Conservation (phyloP, 176 grass and related monocot species). For the Poa pratensis region DNA sequence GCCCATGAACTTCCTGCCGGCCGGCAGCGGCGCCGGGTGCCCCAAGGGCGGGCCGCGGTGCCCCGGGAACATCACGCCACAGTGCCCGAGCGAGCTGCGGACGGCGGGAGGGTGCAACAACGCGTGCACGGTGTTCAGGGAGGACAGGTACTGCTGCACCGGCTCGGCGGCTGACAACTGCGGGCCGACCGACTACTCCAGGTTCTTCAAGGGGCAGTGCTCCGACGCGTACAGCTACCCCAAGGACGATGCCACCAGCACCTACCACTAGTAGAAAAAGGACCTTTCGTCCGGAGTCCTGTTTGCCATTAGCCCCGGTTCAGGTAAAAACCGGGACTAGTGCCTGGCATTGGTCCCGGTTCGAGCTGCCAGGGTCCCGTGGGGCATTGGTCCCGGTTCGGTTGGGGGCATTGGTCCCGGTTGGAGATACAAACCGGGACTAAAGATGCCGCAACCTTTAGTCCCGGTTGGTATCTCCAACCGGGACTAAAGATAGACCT, state of each 20-base stretch:
- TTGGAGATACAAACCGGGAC: too few species aligned
- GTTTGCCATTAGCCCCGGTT: too few species aligned
- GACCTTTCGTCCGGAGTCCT: too few species aligned
- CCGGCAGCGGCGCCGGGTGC: conserved; percentile 38
- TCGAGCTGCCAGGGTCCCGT: too few species aligned
- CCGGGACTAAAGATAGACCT: too few species aligned
- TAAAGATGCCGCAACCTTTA: too few species aligned
- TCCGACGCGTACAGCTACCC: conserved; percentile 57
- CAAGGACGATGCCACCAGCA: conserved; percentile 35
- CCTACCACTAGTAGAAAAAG: too few species aligned
- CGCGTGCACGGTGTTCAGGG: conserved; percentile 50
- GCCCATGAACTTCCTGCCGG: conserved; percentile 56
- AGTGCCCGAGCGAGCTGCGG: conserved; percentile 44
- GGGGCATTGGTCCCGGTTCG: too few species aligned
- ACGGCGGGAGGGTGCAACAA: conserved; percentile 49
- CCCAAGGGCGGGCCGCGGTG: conserved; percentile 46
- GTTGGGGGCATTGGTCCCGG: too few species aligned
- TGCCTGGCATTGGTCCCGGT: too few species aligned
- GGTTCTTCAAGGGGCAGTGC: conserved; percentile 56
- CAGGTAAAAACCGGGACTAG: too few species aligned
- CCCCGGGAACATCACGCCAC: background rate
- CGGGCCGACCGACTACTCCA: conserved; percentile 45
- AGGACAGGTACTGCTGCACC: conserved; percentile 49
- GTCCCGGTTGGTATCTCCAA: too few species aligned
- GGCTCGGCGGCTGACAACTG: background rate